These are phyloP conservation scores for Cystobasidiaceae sp. DNA, from an alignment of 1,284 basidiomycete species.

Conservation along the genomic window DNA sequence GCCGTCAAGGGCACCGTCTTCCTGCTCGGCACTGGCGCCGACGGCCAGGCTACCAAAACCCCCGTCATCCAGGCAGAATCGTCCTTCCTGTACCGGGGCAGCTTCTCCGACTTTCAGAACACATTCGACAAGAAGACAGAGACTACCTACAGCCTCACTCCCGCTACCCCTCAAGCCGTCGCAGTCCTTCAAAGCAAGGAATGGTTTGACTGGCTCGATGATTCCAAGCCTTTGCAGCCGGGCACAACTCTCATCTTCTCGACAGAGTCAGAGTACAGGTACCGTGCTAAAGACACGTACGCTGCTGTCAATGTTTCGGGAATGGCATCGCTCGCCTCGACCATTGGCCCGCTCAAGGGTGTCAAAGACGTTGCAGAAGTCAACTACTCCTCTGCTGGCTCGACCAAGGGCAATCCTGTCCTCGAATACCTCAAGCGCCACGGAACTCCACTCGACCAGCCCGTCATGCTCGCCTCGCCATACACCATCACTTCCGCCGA, in stretches of 20 bases:
- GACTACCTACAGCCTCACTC: slow-evolving; percentile 73
- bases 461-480: slow-evolving; percentile 64
- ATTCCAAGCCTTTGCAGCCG: slow-evolving; percentile 64
- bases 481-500: slow-evolving; percentile 62
- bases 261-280: slow-evolving; percentile 74
- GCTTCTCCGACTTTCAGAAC: slow-evolving; percentile 86
- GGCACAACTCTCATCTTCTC: slow-evolving; percentile 86
- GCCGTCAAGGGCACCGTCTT: slow-evolving; percentile 82
- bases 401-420: slow-evolving; percentile 84
- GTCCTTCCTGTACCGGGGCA: slow-evolving; percentile 93
- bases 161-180: slow-evolving; percentile 72
- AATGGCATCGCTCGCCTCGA: slow-evolving; percentile 55
- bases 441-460: slow-evolving; percentile 69
- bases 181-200: slow-evolving; percentile 92
- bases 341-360: slow-evolving; percentile 35
- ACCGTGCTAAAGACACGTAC: slow-evolving; percentile 85
- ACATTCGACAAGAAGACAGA: slow-evolving; percentile 91
- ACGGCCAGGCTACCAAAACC: slow-evolving; percentile 52
- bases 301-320: slow-evolving; percentile 76
- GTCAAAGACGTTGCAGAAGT: slow-evolving; percentile 63
- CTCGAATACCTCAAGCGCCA: slow-evolving; percentile 87
- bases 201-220: slow-evolving; percentile 95
- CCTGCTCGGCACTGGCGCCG: too few species aligned
- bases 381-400: slow-evolving; percentile 63
- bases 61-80: slow-evolving; percentile 90